Conservation (phyloP, 2,329 filamentous ascomycete genomes). For the Pestalotiopsis sp. region DNA sequence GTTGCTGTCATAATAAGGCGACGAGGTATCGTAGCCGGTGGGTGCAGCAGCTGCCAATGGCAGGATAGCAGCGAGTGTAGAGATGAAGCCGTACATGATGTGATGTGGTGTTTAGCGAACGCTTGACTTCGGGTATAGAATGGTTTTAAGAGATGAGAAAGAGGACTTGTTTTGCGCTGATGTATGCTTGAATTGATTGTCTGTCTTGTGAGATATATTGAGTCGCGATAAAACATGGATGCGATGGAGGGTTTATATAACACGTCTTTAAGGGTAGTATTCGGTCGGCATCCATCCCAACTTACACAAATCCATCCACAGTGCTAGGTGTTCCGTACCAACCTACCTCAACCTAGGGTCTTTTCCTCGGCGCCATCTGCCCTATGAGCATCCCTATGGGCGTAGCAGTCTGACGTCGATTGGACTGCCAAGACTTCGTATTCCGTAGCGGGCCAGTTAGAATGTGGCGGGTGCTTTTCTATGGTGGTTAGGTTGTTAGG, state of each 20-base stretch:
- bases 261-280: not conserved
- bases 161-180: not conserved
- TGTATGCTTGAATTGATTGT: not conserved
- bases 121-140: not conserved
- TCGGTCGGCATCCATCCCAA: not conserved
- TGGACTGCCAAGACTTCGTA: slow-evolving; percentile 5
- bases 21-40: slow-evolving; percentile 13
- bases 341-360: too few relatives aligned
- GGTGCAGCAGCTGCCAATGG: slow-evolving; percentile 30
- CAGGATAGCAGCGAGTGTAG: slow-evolving; percentile 26
- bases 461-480: slow-evolving; percentile 5
- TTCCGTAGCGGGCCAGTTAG: not conserved
- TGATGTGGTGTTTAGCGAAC: slow-evolving; percentile 5
- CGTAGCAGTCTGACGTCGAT: slow-evolving; percentile 9
- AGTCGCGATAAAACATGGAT: not conserved
- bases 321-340: too few relatives aligned
- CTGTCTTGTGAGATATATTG: not conserved
- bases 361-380: not conserved
- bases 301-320: too few relatives aligned
- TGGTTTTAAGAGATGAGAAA: not conserved
- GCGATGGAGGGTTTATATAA: not conserved
- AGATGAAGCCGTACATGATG: slow-evolving; percentile 28
- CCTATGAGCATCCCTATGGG: slow-evolving; percentile 3
- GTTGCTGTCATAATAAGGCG: slow-evolving; percentile 23
- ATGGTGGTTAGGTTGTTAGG: not conserved